Percentiles rank a stretch among this genome's conserved stretches.
These are phyloP conservation scores for Garcia nutans DNA, from an alignment of 345 rosid species.

Conservation along the genomic window DNA sequence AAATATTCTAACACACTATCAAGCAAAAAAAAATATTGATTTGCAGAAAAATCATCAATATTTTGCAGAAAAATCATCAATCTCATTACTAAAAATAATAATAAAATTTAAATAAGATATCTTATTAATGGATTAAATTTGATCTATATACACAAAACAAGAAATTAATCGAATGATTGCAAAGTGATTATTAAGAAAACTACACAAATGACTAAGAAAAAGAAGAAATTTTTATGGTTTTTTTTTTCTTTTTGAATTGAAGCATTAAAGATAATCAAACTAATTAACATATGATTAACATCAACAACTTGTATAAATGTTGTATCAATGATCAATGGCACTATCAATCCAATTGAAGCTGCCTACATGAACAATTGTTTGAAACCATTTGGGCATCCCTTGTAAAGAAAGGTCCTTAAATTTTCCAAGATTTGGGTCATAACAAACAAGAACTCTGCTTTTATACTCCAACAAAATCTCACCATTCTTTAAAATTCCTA, in stretches of 20 bases:
- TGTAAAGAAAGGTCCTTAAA: slow-evolving; percentile 58
- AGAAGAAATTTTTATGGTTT: neutral
- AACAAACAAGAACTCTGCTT: slow-evolving; percentile 62
- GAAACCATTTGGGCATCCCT: slow-evolving; percentile 78
- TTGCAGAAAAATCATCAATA: too few species aligned
- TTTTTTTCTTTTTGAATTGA: neutral
- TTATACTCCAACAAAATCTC: slow-evolving; percentile 81
- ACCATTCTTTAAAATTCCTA: slow-evolving; percentile 60
- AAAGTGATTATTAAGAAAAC: neutral
- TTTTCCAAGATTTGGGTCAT: slow-evolving; percentile 56
- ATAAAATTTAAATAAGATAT: too few species aligned
- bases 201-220: neutral
- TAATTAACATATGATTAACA: neutral
- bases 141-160: neutral
- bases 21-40: too few species aligned
- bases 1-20: too few species aligned
- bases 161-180: neutral
- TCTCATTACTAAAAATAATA: too few species aligned
- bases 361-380: slow-evolving; percentile 63
- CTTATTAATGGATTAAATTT: neutral
- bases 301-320: too few species aligned
- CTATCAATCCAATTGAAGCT: slow-evolving; percentile 64
- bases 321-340: slow-evolving; percentile 10
- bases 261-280: neutral
- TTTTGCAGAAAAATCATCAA: too few species aligned